phyloP scores from a whole-genome alignment of 257 asterid genomes.

The Linaria vulgaris region DNA sequence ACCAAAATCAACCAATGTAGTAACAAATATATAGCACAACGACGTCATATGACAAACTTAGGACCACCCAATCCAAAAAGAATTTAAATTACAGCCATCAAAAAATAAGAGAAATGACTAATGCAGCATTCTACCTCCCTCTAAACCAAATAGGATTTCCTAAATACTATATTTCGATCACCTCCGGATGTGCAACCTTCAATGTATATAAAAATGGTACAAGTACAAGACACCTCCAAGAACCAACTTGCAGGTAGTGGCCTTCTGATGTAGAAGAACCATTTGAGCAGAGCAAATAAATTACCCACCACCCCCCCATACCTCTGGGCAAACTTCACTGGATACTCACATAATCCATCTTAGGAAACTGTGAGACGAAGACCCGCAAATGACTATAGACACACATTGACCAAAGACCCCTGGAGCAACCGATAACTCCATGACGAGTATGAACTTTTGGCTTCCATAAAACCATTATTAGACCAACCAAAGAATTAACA shows the following conservation, averaged over 20 bases:
- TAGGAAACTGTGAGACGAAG: conserved; percentile 21
- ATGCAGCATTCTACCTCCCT: conserved; percentile 22
- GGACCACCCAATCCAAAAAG: conserved; percentile 18
- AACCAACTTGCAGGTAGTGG: conserved; percentile 26
- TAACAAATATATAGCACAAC: conserved; percentile 22
- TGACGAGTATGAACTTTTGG: conserved; percentile 28
- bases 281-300: conserved; percentile 20
- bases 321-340: conserved; percentile 26
- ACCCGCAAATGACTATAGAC: conserved; percentile 29
- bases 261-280: conserved; percentile 42
- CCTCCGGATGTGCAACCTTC: conserved; percentile 27
- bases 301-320: conserved; percentile 17
- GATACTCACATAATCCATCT: conserved; percentile 16
- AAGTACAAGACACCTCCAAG: conserved; percentile 30
- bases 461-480: conserved; percentile 36
- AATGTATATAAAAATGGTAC: conserved; percentile 38
- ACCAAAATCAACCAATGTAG: conserved; percentile 21
- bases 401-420: conserved; percentile 27
- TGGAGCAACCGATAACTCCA: conserved; percentile 33
- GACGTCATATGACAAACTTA: conserved; percentile 27
- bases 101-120: background rate
- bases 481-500: conserved; percentile 40
- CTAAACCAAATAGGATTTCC: background rate
- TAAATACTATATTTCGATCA: conserved; percentile 5
- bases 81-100: conserved; percentile 24